A percentile compares a stretch with the other conserved stretches of the same genome.
phyloP scores from a whole-genome alignment of 1,284 basidiomycete species.

The Sanghuangporus baumii region DNA sequence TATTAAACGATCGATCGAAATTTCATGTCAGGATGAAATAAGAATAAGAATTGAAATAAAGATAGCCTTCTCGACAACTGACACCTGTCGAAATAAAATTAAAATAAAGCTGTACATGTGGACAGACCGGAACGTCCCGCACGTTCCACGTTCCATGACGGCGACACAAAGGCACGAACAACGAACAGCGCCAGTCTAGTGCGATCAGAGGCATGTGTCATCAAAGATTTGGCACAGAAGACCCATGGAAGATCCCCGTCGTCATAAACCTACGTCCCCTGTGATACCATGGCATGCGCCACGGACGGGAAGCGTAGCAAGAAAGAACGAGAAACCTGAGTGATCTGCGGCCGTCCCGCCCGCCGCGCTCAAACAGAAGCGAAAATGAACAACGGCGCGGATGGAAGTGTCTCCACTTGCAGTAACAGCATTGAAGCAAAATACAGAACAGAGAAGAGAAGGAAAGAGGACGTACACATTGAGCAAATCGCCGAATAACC shows the following conservation, averaged over 20 bases:
- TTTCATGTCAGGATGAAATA: neutral
- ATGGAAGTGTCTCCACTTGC: neutral
- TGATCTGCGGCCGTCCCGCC: neutral
- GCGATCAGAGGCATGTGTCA: neutral
- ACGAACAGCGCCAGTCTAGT: too few relatives aligned
- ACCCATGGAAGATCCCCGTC: neutral
- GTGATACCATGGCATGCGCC: neutral
- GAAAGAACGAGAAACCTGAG: neutral
- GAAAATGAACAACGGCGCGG: neutral
- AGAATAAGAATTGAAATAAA: too few relatives aligned
- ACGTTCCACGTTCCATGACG: too few relatives aligned
- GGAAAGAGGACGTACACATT: slow-evolving; percentile 45
- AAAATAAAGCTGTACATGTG: too few relatives aligned
- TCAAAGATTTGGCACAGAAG: neutral
- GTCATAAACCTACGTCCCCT: neutral
- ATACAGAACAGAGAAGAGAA: neutral
- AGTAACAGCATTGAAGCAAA: neutral
- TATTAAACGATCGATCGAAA: too few relatives aligned
- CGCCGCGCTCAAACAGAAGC: neutral
- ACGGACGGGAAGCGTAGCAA: neutral
- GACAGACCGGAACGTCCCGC: too few relatives aligned
- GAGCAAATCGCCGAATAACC: slow-evolving; percentile 60
- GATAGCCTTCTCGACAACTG: neutral
- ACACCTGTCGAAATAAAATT: neutral
- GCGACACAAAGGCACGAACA: too few relatives aligned